phyloP scores from a whole-genome alignment of 495 filamentous ascomycete genomes.

The Durotheca rogersii region DNA sequence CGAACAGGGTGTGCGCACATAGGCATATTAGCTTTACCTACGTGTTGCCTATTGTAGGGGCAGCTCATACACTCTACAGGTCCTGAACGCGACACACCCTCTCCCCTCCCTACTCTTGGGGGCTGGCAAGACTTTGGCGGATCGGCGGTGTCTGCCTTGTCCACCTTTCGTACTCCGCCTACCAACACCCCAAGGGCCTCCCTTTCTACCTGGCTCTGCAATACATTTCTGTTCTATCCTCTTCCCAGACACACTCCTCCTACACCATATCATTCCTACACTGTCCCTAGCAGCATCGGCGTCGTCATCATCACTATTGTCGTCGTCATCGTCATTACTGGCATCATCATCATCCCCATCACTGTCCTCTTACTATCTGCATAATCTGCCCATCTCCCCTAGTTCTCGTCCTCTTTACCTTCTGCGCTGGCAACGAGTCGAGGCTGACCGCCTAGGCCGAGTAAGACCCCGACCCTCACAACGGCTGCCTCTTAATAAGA shows the following conservation, averaged over 20 bases:
- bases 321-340: background rate
- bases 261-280: too few relatives aligned
- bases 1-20: too few relatives aligned
- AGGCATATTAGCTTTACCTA: too few relatives aligned
- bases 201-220: background rate
- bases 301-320: background rate
- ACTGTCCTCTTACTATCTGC: background rate
- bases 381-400: too few relatives aligned
- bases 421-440: too few relatives aligned
- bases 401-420: too few relatives aligned
- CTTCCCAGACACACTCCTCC: background rate
- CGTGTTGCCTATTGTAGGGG: too few relatives aligned
- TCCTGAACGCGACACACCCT: conserved; percentile 24
- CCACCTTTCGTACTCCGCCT: conserved; percentile 16
- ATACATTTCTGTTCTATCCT: background rate
- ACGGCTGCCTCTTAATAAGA: conserved; percentile 16
- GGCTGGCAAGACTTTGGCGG: conserved; percentile 7
- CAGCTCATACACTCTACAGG: too few relatives aligned
- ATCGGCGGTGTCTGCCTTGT: conserved; percentile 30
- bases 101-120: conserved; percentile 22
- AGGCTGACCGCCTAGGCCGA: conserved; percentile 29
- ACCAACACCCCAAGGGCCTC: conserved; percentile 3
- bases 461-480: conserved; percentile 18
- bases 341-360: background rate
- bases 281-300: too few relatives aligned